These are phyloP conservation scores for Ciborinia camelliae DNA, from an alignment of 2,329 filamentous ascomycete genomes.

Conservation along the genomic window DNA sequence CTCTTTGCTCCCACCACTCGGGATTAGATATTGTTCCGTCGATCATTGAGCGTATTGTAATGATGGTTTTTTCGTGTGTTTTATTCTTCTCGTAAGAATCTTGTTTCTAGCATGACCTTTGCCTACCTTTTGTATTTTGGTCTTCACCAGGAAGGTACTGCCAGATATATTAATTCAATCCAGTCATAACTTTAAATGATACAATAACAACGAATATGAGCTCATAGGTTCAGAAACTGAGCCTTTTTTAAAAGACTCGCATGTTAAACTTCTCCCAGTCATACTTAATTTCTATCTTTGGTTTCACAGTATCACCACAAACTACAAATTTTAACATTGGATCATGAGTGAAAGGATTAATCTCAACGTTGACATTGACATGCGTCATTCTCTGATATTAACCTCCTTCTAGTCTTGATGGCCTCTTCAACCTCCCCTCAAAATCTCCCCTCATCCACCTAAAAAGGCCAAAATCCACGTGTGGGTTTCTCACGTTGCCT, in stretches of 20 bases:
- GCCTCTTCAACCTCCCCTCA: background rate
- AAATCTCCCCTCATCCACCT: background rate
- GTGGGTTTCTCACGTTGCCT: background rate
- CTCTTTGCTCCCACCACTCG: conserved; percentile 17
- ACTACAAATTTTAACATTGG: too few relatives aligned
- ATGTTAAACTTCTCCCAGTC: background rate
- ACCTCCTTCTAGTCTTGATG: too few relatives aligned
- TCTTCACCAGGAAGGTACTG: background rate
- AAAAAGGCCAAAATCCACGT: background rate
- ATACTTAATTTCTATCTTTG: background rate
- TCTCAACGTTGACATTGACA: background rate
- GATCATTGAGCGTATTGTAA: background rate
- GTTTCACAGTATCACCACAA: background rate
- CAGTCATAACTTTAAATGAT: background rate
- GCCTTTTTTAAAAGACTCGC: background rate
- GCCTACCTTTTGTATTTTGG: background rate
- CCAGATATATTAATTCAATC: background rate
- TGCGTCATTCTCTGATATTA: too few relatives aligned
- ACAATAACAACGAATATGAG: background rate
- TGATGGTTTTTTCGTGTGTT: background rate
- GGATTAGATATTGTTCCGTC: background rate
- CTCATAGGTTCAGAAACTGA: background rate
- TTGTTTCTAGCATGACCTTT: background rate
- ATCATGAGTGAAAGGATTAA: background rate
- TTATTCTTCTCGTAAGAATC: background rate